Conservation (phyloP, 108 stramenopile species). For the Phaeodactylum tricornutum region DNA sequence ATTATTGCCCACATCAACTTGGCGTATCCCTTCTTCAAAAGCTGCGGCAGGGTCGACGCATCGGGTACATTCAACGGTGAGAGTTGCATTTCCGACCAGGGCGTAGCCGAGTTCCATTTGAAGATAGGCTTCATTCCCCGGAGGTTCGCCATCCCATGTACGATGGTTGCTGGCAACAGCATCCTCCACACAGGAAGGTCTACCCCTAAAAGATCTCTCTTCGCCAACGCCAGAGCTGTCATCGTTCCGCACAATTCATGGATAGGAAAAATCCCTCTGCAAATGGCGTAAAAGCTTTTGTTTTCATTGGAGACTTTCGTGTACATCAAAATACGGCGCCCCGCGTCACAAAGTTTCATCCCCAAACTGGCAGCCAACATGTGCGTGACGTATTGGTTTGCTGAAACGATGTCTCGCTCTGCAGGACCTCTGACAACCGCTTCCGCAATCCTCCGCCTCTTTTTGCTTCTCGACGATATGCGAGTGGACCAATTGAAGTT, state of each 20-base stretch:
- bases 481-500: constrained; percentile 37
- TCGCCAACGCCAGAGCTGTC: constrained; percentile 83
- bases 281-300: constrained; percentile 70
- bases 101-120: constrained; percentile 88
- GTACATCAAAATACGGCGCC: constrained; percentile 80
- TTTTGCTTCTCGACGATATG: constrained; percentile 26
- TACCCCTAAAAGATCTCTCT: constrained; percentile 74
- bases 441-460: constrained; percentile 17
- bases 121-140: constrained; percentile 90
- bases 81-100: constrained; percentile 93
- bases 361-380: constrained; percentile 78
- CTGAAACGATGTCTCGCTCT: constrained; percentile 47
- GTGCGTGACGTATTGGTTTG: constrained; percentile 68
- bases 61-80: constrained; percentile 39
- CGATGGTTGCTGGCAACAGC: constrained; percentile 63
- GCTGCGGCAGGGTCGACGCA: constrained; percentile 25
- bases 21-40: constrained; percentile 52
- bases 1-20: constrained; percentile 81
- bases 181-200: constrained; percentile 61
- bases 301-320: constrained; percentile 52
- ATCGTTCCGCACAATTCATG: constrained; percentile 92
- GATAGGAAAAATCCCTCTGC: constrained; percentile 86
- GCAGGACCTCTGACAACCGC: neutral
- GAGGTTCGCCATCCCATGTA: constrained; percentile 90
- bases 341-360: constrained; percentile 61